Evolutionary conservation across 2,329 filamentous ascomycete species (phyloP), one percentile per base, ranked within the genome.

Genomic region (Penicillium sp.): DNA sequence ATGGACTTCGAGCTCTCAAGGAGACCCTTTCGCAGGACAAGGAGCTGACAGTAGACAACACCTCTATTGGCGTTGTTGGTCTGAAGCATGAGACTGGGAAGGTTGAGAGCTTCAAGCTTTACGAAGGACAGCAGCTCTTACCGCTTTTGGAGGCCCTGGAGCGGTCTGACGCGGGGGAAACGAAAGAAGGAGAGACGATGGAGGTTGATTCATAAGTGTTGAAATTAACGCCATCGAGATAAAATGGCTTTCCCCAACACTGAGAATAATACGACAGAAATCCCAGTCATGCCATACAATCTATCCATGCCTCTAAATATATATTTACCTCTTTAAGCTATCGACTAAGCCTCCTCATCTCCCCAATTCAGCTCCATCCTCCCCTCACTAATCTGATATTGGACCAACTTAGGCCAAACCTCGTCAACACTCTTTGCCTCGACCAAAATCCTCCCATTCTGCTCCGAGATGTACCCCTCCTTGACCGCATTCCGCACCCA

Each of bases 21-120:
- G 95, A 99, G 84, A 96, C 91, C 70, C 83, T 99, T 77, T 91
- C 91, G 61, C 94, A 98, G 86, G 95, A 99, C 81, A 96, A 96
- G 84, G 93, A 98, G 85, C 83, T 99, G 77, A 98, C 94, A 59
- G 88, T 97, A 46, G 95, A 98, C 78, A 99, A 99, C 82, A 97
- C 93, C 58, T 97, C 92, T 70, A 87, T 99, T 58, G 93, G 91
- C 44, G 84, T 97, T 64, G 91, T 93, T 23, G 93, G 93, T 9
- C 70, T 87, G 53, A 81, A 86, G 53, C 81, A 72, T 51, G 77
- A 81, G 60, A 83, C 82, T 78, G 80, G 72, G 52, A 82, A 80
- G 69, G 68, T 90, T 35, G 91, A 98, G 84, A 86, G 87, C 66
- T 98, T 98, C 82, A 92, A 91, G 83, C 84, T 97, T 68, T 95